A percentile compares a stretch with the other conserved stretches of the same genome.
Conservation (phyloP, 2,329 filamentous ascomycete species). For the Botrytis galanthina region DNA sequence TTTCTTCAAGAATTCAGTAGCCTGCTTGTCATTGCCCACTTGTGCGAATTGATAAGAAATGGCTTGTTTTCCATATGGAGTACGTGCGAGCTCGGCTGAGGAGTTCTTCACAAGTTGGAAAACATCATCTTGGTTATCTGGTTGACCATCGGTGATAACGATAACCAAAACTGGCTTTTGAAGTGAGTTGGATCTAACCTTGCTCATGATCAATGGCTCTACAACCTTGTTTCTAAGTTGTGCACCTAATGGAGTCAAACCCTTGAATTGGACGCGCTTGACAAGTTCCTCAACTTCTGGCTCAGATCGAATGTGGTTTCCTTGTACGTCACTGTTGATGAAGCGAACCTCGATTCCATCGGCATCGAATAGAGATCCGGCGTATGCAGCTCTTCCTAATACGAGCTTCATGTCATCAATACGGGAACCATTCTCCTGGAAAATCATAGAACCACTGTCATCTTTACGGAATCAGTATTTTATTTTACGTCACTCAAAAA, state of each 20-base stretch:
- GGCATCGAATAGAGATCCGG: slow-evolving; percentile 65
- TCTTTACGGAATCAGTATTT: slow-evolving; percentile 42
- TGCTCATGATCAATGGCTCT: slow-evolving; percentile 54
- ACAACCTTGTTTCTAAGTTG: slow-evolving; percentile 61
- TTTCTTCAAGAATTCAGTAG: slow-evolving; percentile 17
- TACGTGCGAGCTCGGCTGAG: slow-evolving; percentile 8
- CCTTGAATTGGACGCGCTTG: slow-evolving; percentile 58
- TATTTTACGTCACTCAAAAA: not conserved
- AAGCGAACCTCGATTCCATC: slow-evolving; percentile 67
- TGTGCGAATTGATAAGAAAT: slow-evolving; percentile 20
- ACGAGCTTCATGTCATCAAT: slow-evolving; percentile 66
- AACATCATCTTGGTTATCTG: slow-evolving; percentile 18
- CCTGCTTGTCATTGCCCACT: slow-evolving; percentile 12
- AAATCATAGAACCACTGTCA: slow-evolving; percentile 68
- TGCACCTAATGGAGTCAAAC: slow-evolving; percentile 65
- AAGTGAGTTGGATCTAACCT: slow-evolving; percentile 6
- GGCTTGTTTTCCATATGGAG: slow-evolving; percentile 16
- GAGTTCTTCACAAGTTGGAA: slow-evolving; percentile 13
- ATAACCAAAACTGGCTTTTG: slow-evolving; percentile 17
- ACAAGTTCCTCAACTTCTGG: slow-evolving; percentile 59
- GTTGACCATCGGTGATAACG: slow-evolving; percentile 19
- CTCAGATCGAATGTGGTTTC: slow-evolving; percentile 55
- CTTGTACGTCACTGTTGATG: slow-evolving; percentile 60
- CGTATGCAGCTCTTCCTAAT: slow-evolving; percentile 60
- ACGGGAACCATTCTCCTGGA: slow-evolving; percentile 64